Evolutionary conservation across 2,329 filamentous ascomycete genomes (phyloP).

Genomic region (Pseudogymnoascus sp.): DNA sequence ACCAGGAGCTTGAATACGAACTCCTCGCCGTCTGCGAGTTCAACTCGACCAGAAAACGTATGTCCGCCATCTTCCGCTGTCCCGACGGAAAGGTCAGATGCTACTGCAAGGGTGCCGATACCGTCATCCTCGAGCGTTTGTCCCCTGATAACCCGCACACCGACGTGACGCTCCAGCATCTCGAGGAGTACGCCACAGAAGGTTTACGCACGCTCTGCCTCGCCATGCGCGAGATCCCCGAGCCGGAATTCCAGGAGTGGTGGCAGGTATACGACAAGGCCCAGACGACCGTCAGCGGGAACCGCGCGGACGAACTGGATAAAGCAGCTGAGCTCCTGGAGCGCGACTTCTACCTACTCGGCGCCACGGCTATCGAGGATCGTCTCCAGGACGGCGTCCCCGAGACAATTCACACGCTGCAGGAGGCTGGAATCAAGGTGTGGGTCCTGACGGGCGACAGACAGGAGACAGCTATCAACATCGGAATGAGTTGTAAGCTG

Average conservation of each 20-base stretch:
- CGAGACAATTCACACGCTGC: slow-evolving; percentile 94
- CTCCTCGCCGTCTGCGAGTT: slow-evolving; percentile 97
- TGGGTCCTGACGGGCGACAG: slow-evolving; percentile 97
- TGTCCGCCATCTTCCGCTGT: slow-evolving; percentile 96
- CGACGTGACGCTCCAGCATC: slow-evolving; percentile 81
- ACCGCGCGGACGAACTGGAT: slow-evolving; percentile 87
- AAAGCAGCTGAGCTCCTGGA: slow-evolving; percentile 96
- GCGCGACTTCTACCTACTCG: slow-evolving; percentile 80
- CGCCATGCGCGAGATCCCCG: slow-evolving; percentile 85
- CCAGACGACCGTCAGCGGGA: slow-evolving; percentile 82
- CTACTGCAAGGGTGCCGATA: slow-evolving; percentile 96
- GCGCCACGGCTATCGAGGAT: slow-evolving; percentile 96
- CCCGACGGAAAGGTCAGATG: slow-evolving; percentile 90
- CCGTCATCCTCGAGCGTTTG: slow-evolving; percentile 89
- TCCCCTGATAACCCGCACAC: slow-evolving; percentile 76
- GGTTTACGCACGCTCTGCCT: slow-evolving; percentile 90
- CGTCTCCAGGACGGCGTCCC: slow-evolving; percentile 93
- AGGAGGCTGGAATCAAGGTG: slow-evolving; percentile 95
- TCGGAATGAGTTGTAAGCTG: slow-evolving; percentile 98
- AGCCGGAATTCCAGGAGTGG: slow-evolving; percentile 86
- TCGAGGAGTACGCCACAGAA: slow-evolving; percentile 98
- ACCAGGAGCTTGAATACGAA: slow-evolving; percentile 72
- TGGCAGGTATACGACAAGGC: slow-evolving; percentile 77
- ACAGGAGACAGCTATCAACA: slow-evolving; percentile 98
- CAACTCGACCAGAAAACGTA: slow-evolving; percentile 93